Base-by-base conservation (phyloP, 371 early-diverging fungal species). In the Conidiobolus incongruus region DNA sequence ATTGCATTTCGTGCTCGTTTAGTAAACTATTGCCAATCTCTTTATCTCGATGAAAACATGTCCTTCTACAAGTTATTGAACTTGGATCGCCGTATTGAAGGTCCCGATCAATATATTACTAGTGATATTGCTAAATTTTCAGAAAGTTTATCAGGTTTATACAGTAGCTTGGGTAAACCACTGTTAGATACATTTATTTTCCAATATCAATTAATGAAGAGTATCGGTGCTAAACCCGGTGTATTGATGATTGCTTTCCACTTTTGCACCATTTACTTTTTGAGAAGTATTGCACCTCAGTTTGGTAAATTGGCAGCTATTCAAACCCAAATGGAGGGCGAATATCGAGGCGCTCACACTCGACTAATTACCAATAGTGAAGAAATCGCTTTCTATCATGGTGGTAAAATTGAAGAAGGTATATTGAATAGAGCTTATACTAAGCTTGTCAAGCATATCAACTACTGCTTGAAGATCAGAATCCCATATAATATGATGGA, bases 401-500 rank as follows among this genome's bases (percentile, higher is more conserved):
- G 90, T 38, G 72, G 77, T 0, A 61, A 62, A 2, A 61, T 77
- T 16, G 90, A 89, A 47, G 70, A 72, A 38, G 63, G 68, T 3
- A 75, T 81, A 40, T 54, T 89, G 44, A 65, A 81, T 44, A 58
- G 60, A 35, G 61, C 74, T 2, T 89, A 83, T 53, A 50, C 50
- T 37, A 57, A 61, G 0, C 58, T 89, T 2, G 68, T 83, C 51
- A 63, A 67, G 17, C 90, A 89, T 48, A 73, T 86, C 56, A 82
- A 86, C 51, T 62, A 65, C 11, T 73, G 83, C 43, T 77, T 72
- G 59, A 73, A 70, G 52, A 69, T 70, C 20, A 65, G 82, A 35
- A 77, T 89, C 44, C 70, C 72, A 47, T 81, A 89, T 63, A 72
- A 78, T 40, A 82, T 84, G 82, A 66, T 85, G 60, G 90, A 89